A percentile compares a stretch with the other conserved stretches of the same genome.
These are phyloP conservation scores for Leersia perrieri DNA, from an alignment of 176 grass and related monocot genomes.

Conservation along the genomic window DNA sequence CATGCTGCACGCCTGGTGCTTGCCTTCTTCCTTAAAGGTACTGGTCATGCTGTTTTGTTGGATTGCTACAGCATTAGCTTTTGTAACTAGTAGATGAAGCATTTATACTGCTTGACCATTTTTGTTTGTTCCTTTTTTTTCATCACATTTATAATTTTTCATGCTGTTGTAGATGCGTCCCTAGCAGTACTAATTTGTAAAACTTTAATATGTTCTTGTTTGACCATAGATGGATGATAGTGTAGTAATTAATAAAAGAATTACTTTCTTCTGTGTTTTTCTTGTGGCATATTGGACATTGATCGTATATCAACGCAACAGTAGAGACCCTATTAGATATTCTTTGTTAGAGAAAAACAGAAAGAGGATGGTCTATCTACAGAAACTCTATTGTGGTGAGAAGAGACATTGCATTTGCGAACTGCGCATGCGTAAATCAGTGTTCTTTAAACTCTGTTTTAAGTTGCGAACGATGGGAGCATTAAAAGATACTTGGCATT, in stretches of 20 bases:
- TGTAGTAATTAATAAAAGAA: background rate
- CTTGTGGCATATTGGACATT: background rate
- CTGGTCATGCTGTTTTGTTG: no score
- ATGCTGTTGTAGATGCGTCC: no score
- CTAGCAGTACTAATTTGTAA: no score
- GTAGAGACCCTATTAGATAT: background rate
- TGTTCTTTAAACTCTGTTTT: background rate
- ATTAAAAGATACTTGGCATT: background rate
- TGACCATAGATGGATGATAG: background rate
- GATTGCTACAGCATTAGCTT: no score
- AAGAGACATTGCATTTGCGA: background rate
- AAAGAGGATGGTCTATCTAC: background rate
- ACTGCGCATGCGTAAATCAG: background rate
- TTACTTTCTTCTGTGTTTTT: background rate
- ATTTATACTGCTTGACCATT: no score
- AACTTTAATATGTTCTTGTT: background rate
- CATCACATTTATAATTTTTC: no score
- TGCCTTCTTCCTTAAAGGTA: no score
- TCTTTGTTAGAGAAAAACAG: background rate
- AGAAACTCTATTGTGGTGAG: background rate
- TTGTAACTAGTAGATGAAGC: no score
- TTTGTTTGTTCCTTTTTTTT: no score
- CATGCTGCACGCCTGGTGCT: no score
- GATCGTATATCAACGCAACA: background rate
- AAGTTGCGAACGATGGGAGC: background rate